phyloP scores from a whole-genome alignment of 495 filamentous ascomycete species.

The Physcia stellaris region DNA sequence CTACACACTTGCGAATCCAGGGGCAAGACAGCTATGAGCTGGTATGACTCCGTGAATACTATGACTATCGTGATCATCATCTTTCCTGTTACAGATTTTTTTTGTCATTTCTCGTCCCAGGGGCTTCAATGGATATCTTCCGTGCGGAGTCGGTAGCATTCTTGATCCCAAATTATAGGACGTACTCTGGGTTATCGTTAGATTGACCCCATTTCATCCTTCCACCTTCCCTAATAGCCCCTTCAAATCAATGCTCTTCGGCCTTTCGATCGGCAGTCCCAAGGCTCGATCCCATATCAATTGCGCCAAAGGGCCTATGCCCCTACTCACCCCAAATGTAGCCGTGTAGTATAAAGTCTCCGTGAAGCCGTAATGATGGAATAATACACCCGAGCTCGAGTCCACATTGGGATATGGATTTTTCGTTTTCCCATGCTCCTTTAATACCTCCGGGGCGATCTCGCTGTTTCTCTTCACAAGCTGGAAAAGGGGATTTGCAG shows the following conservation, averaged over 20 bases:
- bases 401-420: slow-evolving; percentile 98
- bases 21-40: too few relatives aligned
- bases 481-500: slow-evolving; percentile 77
- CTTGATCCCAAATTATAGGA: too few relatives aligned
- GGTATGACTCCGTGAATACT: too few relatives aligned
- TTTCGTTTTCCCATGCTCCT: slow-evolving; percentile 95
- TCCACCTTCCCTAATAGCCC: slow-evolving; percentile 49
- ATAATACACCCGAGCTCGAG: slow-evolving; percentile 78
- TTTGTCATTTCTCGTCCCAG: too few relatives aligned
- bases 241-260: slow-evolving; percentile 89
- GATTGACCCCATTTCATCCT: too few relatives aligned
- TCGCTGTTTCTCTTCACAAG: slow-evolving; percentile 78
- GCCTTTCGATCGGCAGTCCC: slow-evolving; percentile 92
- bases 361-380: slow-evolving; percentile 93
- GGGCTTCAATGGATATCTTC: too few relatives aligned
- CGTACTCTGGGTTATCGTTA: too few relatives aligned
- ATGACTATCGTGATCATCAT: too few relatives aligned
- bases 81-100: too few relatives aligned
- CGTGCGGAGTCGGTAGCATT: too few relatives aligned
- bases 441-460: slow-evolving; percentile 73
- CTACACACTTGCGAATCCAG: too few relatives aligned
- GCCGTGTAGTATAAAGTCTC: slow-evolving; percentile 97
- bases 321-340: slow-evolving; percentile 87
- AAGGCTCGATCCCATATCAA: slow-evolving; percentile 92
- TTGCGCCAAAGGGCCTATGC: slow-evolving; percentile 82